Evolutionary conservation across 2,329 filamentous ascomycete species (phyloP), one percentile per base, ranked within the genome.

Genomic region (Bimuria novae-zelandiae): DNA sequence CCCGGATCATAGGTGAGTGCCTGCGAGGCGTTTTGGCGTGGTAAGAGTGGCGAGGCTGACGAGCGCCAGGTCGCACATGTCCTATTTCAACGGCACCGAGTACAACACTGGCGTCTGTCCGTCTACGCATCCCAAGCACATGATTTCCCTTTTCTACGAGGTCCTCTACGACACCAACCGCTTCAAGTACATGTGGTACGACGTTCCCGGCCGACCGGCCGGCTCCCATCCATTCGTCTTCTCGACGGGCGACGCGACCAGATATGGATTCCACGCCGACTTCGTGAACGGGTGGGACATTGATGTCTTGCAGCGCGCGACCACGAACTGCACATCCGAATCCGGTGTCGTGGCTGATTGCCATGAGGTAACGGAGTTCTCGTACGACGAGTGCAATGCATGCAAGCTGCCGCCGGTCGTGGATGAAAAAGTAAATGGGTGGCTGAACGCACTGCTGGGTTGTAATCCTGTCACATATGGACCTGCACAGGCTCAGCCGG

Each of bases 131-230:
- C 83, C 81, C 0, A 73, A 79, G 8, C 81, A 82, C 35, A 73
- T 84, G 30, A 75, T 83, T 39, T 83, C 81, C 3, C 70, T 86
- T 49, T 84, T 86, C 70, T 82, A 77, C 60, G 83, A 85, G 61
- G n/a, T 4, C 30, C 11, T 4, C 4, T 12, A 6, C n/a, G 30
- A 12, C 11, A 33, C 4, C 12, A 4, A 5, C n/a, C 30, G 27
- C n/a, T 33, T 33, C 3, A 33, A n/a, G 10, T 12, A 33, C n/a
- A 11, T 12, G 30, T 33, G 10, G 30, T 12, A 5, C 10, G 51
- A 55, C n/a, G n/a, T n/a, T n/a, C n/a, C n/a, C n/a, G n/a, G n/a
- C n/a, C n/a, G n/a, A n/a, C n/a, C n/a, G n/a, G n/a, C n/a, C 35
- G 51, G 52, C 36, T 51, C 51, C 8, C 54, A 57, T 16, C 56